A percentile compares a stretch with the other conserved stretches of the same genome.
These are phyloP conservation scores for Eimeria necatrix DNA, from an alignment of 169 alveolate genomes.

Conservation along the genomic window DNA sequence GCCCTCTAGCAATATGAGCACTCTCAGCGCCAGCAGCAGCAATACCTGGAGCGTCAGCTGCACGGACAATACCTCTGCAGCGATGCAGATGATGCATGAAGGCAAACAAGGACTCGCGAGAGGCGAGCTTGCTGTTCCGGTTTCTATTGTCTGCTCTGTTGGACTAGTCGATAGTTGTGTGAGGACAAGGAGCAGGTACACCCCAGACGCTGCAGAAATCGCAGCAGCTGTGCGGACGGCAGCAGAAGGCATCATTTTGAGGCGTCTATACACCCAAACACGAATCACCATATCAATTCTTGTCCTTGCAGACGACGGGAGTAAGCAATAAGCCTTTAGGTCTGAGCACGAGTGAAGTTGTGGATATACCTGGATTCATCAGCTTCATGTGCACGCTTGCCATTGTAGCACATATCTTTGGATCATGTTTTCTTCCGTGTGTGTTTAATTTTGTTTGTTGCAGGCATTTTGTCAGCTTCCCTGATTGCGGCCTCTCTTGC, in stretches of 20 bases:
- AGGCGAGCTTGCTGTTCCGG: neutral
- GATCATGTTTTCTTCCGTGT: neutral
- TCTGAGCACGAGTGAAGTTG: no score
- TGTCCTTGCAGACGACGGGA: conserved; percentile 33
- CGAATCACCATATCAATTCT: neutral
- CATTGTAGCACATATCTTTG: neutral
- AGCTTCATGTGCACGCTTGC: neutral
- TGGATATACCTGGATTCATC: no score
- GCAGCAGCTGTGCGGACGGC: conserved; percentile 27
- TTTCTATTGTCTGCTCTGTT: conserved; percentile 1
- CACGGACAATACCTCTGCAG: neutral
- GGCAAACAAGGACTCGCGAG: conserved; percentile 1
- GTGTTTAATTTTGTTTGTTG: neutral
- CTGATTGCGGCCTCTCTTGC: conserved; percentile 15
- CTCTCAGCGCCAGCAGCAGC: neutral
- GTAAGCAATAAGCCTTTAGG: neutral
- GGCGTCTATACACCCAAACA: conserved; percentile 39
- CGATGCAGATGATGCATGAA: neutral
- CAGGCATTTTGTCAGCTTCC: conserved; percentile 18
- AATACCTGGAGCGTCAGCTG: conserved; percentile 35
- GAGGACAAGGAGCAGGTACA: conserved; percentile 8
- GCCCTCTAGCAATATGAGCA: conserved; percentile 3
- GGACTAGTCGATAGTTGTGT: conserved; percentile 13
- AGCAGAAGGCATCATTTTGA: conserved; percentile 12
- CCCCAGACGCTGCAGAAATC: conserved; percentile 7